Percentiles rank a stretch among this genome's conserved stretches.
Conservation (phyloP, 208 protist genomes). For the Tritrichomonas musculus region DNA sequence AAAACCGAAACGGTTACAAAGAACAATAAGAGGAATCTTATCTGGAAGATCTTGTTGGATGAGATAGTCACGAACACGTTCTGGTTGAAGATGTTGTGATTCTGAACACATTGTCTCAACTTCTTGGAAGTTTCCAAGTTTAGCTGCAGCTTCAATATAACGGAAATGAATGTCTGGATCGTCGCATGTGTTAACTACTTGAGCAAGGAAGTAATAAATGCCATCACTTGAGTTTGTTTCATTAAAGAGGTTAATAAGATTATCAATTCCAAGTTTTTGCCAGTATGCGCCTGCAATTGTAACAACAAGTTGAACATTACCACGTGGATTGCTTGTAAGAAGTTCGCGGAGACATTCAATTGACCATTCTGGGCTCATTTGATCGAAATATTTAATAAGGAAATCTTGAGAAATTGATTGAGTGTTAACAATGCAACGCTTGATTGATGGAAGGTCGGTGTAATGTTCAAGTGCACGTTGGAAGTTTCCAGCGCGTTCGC, state of each 20-base stretch:
- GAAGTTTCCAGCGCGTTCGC: slow-evolving; percentile 90
- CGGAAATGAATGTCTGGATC: slow-evolving; percentile 97
- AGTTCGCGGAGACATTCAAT: slow-evolving; percentile 91
- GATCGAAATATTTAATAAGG: slow-evolving; percentile 76
- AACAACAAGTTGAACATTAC: slow-evolving; percentile 94
- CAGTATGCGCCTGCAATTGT: slow-evolving; percentile 95
- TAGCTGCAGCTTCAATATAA: slow-evolving; percentile 97
- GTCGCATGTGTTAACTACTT: slow-evolving; percentile 81
- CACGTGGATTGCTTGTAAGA: slow-evolving; percentile 72
- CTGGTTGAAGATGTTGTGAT: slow-evolving; percentile 87
- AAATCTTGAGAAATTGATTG: slow-evolving; percentile 13
- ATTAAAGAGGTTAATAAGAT: slow-evolving; percentile 74
- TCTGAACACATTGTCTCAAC: slow-evolving; percentile 96
- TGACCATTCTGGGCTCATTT: slow-evolving; percentile 79
- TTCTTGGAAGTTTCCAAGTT: slow-evolving; percentile 89
- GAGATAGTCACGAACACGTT: slow-evolving; percentile 91
- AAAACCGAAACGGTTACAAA: slow-evolving; percentile 96
- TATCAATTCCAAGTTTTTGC: slow-evolving; percentile 76
- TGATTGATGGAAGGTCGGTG: slow-evolving; percentile 89
- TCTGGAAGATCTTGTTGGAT: slow-evolving; percentile 94
- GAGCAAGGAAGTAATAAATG: slow-evolving; percentile 88
- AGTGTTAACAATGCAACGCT: slow-evolving; percentile 75
- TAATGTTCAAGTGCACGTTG: slow-evolving; percentile 90
- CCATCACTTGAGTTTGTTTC: slow-evolving; percentile 81
- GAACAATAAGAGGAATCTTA: slow-evolving; percentile 96